phyloP scores from a whole-genome alignment of 129 eudicot species.

The Helianthus tuberosus region DNA sequence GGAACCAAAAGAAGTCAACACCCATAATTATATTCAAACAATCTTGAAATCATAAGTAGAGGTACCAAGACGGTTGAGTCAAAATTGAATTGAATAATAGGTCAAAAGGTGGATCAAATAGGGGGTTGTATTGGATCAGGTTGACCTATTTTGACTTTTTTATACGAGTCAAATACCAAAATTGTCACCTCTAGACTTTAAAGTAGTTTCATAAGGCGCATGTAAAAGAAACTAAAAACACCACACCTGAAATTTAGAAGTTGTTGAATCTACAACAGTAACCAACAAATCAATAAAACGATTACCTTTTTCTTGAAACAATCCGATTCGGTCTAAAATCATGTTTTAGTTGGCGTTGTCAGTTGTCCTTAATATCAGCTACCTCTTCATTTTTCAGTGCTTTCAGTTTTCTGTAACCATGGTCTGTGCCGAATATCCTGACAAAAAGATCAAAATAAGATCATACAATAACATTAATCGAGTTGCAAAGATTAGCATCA shows the following conservation, averaged over 20 bases:
- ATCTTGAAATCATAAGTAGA: no score
- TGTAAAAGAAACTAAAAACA: conserved; percentile 15
- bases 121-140: neutral
- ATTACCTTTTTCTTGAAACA: conserved; percentile 27
- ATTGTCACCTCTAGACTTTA: neutral
- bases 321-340: conserved; percentile 25
- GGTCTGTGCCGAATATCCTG: conserved; percentile 96
- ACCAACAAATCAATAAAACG: neutral
- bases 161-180: conserved; percentile 13
- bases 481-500: neutral
- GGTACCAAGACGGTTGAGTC: no score
- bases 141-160: neutral
- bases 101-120: no score
- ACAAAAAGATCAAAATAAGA: conserved; percentile 8
- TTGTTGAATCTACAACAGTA: conserved; percentile 32
- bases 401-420: conserved; percentile 85
- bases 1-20: no score
- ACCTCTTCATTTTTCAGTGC: conserved; percentile 66
- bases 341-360: neutral
- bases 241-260: conserved; percentile 8
- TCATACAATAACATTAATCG: conserved; percentile 12
- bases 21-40: no score
- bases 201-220: conserved; percentile 11
- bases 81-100: no score
- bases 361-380: conserved; percentile 44